phyloP scores from a whole-genome alignment of 306 rosid species.

The Quillaja saponaria region DNA sequence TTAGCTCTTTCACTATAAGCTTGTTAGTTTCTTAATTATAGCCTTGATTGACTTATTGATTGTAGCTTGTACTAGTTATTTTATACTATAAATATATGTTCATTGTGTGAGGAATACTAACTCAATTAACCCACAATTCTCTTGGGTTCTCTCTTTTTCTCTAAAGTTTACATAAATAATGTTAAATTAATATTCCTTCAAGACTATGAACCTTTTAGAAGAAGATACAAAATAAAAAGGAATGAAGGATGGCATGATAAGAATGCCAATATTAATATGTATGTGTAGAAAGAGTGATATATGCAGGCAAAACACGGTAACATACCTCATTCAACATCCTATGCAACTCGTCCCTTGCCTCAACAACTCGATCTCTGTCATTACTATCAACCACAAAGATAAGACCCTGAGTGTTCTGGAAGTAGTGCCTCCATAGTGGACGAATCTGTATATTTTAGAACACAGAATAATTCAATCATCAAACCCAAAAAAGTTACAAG shows the following conservation, averaged over 20 bases:
- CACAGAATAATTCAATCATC: conserved; percentile 22
- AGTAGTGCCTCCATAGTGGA: conserved; percentile 98
- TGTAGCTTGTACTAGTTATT: too few relatives aligned
- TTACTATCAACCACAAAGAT: conserved; percentile 98
- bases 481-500: conserved; percentile 2
- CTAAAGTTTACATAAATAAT: too few relatives aligned
- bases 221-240: too few relatives aligned
- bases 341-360: conserved; percentile 98
- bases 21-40: too few relatives aligned
- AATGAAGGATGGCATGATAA: conserved; percentile 1
- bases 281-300: too few relatives aligned
- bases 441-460: conserved; percentile 62
- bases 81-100: too few relatives aligned
- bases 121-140: too few relatives aligned
- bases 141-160: too few relatives aligned
- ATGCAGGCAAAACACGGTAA: neutral
- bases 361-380: conserved; percentile 91
- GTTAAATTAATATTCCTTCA: neutral
- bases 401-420: conserved; percentile 98
- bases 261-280: too few relatives aligned
- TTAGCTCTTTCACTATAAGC: too few relatives aligned
- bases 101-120: too few relatives aligned
- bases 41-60: too few relatives aligned
- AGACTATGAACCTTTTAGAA: neutral
- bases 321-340: conserved; percentile 96